Evolutionary conservation across 2,329 filamentous ascomycete genomes (phyloP), one percentile per base, ranked within the genome.

Genomic region (Verticillium isaacii): DNA sequence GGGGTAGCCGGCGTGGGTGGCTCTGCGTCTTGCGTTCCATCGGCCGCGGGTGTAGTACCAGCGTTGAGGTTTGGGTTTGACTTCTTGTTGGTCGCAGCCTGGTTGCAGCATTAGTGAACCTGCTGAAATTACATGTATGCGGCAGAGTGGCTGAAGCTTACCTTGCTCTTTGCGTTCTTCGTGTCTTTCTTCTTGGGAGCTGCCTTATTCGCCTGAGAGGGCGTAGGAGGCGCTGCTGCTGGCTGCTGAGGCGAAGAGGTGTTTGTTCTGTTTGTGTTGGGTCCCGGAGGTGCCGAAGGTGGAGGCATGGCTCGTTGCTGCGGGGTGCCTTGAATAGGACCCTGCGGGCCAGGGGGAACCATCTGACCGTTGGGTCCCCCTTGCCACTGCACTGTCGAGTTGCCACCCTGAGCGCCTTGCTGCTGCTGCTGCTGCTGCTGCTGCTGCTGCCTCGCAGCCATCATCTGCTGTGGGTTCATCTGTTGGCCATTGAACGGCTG

Each of bases 131-230:
- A 14, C 2, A 23, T 1, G 45, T 25, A 25, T 5, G 11, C n/a
- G n/a, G 7, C 45, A 29, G 29, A 29, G 29, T 29, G 4, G 14
- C 2, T 19, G 52, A 34, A 32, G 70, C 79, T 78, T 83, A 91
- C 89, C 87, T 92, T 91, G 62, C 77, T 80, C 74, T 89, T 90
- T 5, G 84, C 79, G 64, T 80, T 82, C 75, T 89, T 89, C 5
- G 77, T 78, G 36, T 87, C 86, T 79, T 92, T 91, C 83, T 94
- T 94, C 75, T 92, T 93, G 1, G 90, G 89, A 37, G 85, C 87
- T 4, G 89, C 76, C 79, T 94, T 94, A 71, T 87, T 89, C 1
- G 80, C 74, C 71, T 92, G 89, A 59, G 86, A 88, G 1, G 91
- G 91, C 4, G 91, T 95, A 1, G 91, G 91, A 1, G 91, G 91